Base-by-base conservation (phyloP, 2,329 filamentous ascomycete species). In the Fragosphaeria purpurea region DNA sequence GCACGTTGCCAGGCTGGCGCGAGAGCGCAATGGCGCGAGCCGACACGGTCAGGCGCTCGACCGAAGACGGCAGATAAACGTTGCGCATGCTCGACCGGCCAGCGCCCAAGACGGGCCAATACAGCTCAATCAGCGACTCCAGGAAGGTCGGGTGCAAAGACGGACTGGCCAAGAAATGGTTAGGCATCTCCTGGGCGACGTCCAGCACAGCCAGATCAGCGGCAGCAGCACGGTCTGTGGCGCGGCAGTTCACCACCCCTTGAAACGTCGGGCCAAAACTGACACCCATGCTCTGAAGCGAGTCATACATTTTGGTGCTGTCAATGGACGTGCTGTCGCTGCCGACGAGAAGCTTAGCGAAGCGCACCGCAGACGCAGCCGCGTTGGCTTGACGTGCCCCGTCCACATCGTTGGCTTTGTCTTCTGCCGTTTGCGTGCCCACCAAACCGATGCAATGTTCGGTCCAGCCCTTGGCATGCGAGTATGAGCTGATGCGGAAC, bases 381-480 rank as follows among this genome's bases (percentile, higher is more conserved):
- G 61, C 59, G 9, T 60, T 54, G 40, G 42, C 57, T 45, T 61
- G 63, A 50, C 61, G 62, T n/a, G 57, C 57, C 34, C 66, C 63
- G 46, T 72, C 67, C 1, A 75, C 66, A 6, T 68, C 66, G 53
- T 73, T 71, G 47, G 44, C 42, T 34, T 34, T 37, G 1, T 59
- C 53, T 10, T 70, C 64, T 7, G 57, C 56, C 7, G 60, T 55
- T 44, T 63, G 62, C 4, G 73, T 67, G 6, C 67, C 62, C 8
- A 80, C 66, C 3, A 76, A 63, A n/a, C 76, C 76, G 46, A 71
- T 67, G 59, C 77, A 81, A 57, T 83, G 74, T 57, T 82, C 75
- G 0, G 72, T 71, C 79, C 79, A 82, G 9, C 74, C 72, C 41
- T 73, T 67, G 10, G 62, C 67, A 11, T 68, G 66, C 0, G 70